Percentiles rank a stretch among this genome's conserved stretches.
phyloP scores from a whole-genome alignment of 2,329 filamentous ascomycete genomes.

The Cephalotrichum gorgonifer region DNA sequence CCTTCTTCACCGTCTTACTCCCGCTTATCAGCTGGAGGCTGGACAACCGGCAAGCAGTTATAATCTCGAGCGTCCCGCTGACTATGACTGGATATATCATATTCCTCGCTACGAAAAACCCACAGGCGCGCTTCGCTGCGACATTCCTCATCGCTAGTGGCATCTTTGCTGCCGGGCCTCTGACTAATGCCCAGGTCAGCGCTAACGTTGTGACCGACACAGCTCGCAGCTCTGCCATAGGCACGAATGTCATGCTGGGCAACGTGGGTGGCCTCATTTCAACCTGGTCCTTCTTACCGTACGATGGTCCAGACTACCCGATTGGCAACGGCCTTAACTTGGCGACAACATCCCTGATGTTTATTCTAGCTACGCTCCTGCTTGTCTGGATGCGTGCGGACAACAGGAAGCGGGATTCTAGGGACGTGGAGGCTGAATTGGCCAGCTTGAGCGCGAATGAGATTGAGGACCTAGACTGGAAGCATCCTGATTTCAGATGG shows the following conservation, averaged over 20 bases:
- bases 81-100: conserved; percentile 62
- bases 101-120: conserved; percentile 48
- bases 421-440: conserved; percentile 45
- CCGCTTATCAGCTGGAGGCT: conserved; percentile 48
- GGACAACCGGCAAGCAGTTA: conserved; percentile 49
- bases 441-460: conserved; percentile 40
- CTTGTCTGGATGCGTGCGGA: conserved; percentile 52
- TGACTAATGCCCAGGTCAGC: conserved; percentile 57
- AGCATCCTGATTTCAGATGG: conserved; percentile 59
- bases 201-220: conserved; percentile 66
- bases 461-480: conserved; percentile 55
- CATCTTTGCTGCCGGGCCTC: conserved; percentile 51
- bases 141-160: conserved; percentile 59
- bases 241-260: conserved; percentile 58
- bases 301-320: conserved; percentile 52
- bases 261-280: conserved; percentile 45
- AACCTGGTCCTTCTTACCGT: conserved; percentile 54
- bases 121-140: conserved; percentile 53
- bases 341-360: conserved; percentile 37
- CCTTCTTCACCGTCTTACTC: conserved; percentile 46
- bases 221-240: conserved; percentile 55
- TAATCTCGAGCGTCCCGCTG: conserved; percentile 48
- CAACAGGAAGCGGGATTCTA: conserved; percentile 48
- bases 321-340: conserved; percentile 62
- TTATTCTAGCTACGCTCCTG: conserved; percentile 38